A percentile compares a stretch with the other conserved stretches of the same genome.
phyloP scores from a whole-genome alignment of 2,329 filamentous ascomycete genomes.

The Nemania bipapillata region DNA sequence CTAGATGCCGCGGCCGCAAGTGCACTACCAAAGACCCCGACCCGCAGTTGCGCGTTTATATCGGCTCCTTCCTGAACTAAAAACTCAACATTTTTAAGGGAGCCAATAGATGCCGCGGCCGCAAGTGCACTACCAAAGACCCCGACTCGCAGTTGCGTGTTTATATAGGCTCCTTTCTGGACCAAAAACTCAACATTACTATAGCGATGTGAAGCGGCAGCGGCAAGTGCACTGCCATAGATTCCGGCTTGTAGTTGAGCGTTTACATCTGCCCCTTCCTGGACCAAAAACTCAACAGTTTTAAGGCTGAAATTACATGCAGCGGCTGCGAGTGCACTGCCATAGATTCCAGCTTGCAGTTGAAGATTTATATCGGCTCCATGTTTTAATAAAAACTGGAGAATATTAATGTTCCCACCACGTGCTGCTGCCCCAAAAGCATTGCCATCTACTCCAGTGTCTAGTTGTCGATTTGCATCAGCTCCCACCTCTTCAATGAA shows the following conservation, averaged over 20 bases:
- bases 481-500: neutral
- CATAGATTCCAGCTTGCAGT: neutral
- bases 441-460: neutral
- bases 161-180: neutral
- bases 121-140: neutral
- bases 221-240: slow-evolving; percentile 13
- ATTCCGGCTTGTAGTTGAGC: neutral
- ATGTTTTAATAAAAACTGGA: neutral
- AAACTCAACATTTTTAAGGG: neutral
- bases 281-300: neutral
- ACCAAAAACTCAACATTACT: neutral
- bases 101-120: neutral
- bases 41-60: neutral
- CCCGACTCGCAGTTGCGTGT: neutral
- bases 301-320: neutral
- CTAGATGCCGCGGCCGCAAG: neutral
- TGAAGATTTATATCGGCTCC: neutral
- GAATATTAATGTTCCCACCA: neutral
- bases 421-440: neutral
- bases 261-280: slow-evolving; percentile 14
- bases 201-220: neutral
- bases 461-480: neutral
- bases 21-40: neutral
- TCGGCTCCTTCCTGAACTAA: neutral
- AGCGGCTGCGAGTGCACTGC: neutral